Conservation (phyloP, 2,329 filamentous ascomycete genomes). For the Pseudogymnoascus sp. region DNA sequence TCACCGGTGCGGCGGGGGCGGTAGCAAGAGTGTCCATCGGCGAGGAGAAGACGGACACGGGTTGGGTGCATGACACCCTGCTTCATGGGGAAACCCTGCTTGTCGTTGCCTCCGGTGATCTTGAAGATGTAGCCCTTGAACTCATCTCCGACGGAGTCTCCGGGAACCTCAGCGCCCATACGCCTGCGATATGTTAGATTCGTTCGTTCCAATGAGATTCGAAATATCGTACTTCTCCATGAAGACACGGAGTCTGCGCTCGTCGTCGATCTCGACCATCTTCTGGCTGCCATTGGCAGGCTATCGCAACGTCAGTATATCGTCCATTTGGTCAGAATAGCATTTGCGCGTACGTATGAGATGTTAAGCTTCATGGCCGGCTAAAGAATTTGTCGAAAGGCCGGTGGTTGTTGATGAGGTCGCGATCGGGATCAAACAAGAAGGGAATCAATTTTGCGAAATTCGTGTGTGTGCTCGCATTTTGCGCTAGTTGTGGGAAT, state of each 20-base stretch:
- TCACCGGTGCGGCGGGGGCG: conserved; percentile 94
- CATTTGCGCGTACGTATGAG: conserved; percentile 32
- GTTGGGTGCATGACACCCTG: conserved; percentile 99
- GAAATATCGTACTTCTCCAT: conserved; percentile 87
- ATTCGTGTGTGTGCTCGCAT: conserved; percentile 10
- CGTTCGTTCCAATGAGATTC: conserved; percentile 20
- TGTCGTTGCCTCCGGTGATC: conserved; percentile 99
- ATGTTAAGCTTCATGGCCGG: conserved; percentile 63
- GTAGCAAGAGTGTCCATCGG: conserved; percentile 98
- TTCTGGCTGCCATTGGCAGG: conserved; percentile 99
- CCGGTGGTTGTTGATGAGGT: conserved; percentile 9
- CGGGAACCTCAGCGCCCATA: conserved; percentile 88
- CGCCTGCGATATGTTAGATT: conserved; percentile 30
- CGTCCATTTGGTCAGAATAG: conserved; percentile 50
- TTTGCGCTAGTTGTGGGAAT: conserved; percentile 4
- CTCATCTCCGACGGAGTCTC: conserved; percentile 94
- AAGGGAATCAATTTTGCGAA: conserved; percentile 9
- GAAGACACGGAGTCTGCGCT: conserved; percentile 97
- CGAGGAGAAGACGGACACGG: conserved; percentile 94
- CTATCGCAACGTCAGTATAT: conserved; percentile 45
- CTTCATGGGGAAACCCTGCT: conserved; percentile 99
- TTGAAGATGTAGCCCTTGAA: conserved; percentile 99
- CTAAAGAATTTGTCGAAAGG: conserved; percentile 9
- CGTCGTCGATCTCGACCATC: conserved; percentile 98
- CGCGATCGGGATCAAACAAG: conserved; percentile 9